phyloP scores from a whole-genome alignment of 2,329 filamentous ascomycete species.

The Septoria linicola region DNA sequence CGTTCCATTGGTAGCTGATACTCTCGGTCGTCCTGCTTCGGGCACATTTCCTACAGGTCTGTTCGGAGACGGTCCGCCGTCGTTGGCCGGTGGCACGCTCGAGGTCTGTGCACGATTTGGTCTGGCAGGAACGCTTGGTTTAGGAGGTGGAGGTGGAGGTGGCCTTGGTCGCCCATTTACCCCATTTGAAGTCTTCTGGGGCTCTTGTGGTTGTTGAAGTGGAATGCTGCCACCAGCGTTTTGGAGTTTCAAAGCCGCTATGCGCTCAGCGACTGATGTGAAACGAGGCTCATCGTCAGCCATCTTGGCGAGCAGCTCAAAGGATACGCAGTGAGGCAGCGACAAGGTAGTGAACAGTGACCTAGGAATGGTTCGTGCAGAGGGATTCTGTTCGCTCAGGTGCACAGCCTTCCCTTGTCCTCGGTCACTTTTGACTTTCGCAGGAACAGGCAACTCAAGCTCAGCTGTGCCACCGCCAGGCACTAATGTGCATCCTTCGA shows the following conservation, averaged over 20 bases:
- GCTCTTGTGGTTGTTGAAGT: constrained; percentile 35
- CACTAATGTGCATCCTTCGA: background rate
- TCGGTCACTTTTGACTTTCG: background rate
- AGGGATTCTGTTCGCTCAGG: background rate
- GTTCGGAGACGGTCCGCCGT: constrained; percentile 38
- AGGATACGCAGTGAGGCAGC: background rate
- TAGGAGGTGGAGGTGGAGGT: constrained; percentile 39
- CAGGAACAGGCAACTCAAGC: background rate
- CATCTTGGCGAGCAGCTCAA: constrained; percentile 17
- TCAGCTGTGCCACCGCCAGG: background rate
- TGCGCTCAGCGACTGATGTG: constrained; percentile 47
- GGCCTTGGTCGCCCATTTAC: constrained; percentile 29
- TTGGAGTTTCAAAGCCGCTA: constrained; percentile 50
- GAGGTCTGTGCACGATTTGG: constrained; percentile 35
- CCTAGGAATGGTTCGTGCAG: background rate
- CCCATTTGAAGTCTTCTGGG: constrained; percentile 24
- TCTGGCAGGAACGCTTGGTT: constrained; percentile 34
- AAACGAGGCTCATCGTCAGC: constrained; percentile 28
- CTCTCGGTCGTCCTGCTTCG: constrained; percentile 23
- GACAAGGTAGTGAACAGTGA: background rate
- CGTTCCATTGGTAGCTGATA: constrained; percentile 24
- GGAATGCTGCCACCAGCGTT: constrained; percentile 42
- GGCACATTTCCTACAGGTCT: constrained; percentile 43
- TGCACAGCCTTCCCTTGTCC: background rate
- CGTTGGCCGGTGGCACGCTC: constrained; percentile 44